Evolutionary conservation across 306 rosid genomes (phyloP), one percentile per base, ranked within the genome.

Genomic region (Dryas alaskensis): DNA sequence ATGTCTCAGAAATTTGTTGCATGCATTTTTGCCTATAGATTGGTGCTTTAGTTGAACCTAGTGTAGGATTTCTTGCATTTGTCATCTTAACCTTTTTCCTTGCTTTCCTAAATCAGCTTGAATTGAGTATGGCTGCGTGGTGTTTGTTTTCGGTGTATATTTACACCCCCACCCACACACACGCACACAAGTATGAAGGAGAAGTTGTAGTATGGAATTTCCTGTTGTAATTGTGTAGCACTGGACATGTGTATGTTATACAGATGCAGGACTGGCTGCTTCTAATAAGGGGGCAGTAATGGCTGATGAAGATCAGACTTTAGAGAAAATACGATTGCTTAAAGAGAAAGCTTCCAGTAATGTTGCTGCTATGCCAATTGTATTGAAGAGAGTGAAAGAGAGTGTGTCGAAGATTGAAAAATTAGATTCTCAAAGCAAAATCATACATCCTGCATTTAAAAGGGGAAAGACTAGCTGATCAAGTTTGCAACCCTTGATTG

Each of bases 371-470:
- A 71, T 91, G 83, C 96, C 90, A 44, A 7, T 76, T 64, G 89
- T 88, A 71, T 53, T 89, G 90, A 84, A 89, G 84, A 86, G 96
- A 82, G 84, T 89, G 88, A 84, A 79, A 70, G 97, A 88, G 31
- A 91, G 97, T 75, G 80, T 88, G 75, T 78, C 89, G 11, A 88
- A 81, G 65, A 80, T 93, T 55, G 96, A 91, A 61, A 82, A 85
- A 69, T 80, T 88, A 69, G 90, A 87, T 80, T 83, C 97, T 64
- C 68, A 67, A 72, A 91, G 71, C 63, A 79, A 45, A 73, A 70
- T 55, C 73, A 83, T 86, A 75, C 91, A 81, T 76, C 96, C 92
- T 50, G 91, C 87, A 71, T 84, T 89, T 77, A 85, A 88, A 73
- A 84, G 85, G 83, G 85, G 73, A 84, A 84, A 59, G 63, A 77